Base-by-base conservation (phyloP, 1,284 basidiomycete genomes). In the Tranzscheliella williamsii region DNA sequence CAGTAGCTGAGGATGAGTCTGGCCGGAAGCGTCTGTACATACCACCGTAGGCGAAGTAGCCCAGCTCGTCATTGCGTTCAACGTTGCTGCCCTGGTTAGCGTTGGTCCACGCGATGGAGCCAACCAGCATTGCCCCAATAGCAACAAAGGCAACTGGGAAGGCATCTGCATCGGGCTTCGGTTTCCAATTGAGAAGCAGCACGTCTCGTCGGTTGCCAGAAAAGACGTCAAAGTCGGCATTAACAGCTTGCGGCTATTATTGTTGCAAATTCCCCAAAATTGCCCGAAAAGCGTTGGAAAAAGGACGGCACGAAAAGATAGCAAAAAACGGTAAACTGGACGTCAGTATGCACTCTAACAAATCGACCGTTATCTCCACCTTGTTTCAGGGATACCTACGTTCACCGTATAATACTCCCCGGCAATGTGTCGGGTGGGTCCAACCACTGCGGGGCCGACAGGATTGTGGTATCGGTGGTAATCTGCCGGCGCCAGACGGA, bases 401-500 rank as follows among this genome's bases (percentile, higher is more conserved):
- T 90, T 89, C 20, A 66, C 44, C 12, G 42, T 51, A 20, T 58
- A 71, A 42, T 69, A 79, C 53, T 72, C 70, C 27, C 80, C 81
- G 12, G 72, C 42, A 32, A 82, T 79, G 31, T 78, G 72, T 38
- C 76, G 78, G 5, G 88, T 81, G 47, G 84, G 80, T 2, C 78
- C 81, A 7, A 79, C 66, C 23, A 80, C 81, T 18, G 90, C 92
- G 2, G 61, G 61, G 55, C 91, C 87, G 16, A 94, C 90, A 1
- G 92, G 91, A 0, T 86, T 86, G 76, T 97, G 93, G 83, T 92
- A 97, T 0, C 94, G 87, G 79, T 98, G 94, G 73, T 98, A 98
- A 75, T 91, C 90, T 17, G 86, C 84, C 0, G 88, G 89, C 0
- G 88, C 88, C n/a, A 90, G 83, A 23, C 87, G 83, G 80, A 89